Evolutionary conservation across 2,329 filamentous ascomycete species (phyloP).

Genomic region (Clarireedia hainanense): DNA sequence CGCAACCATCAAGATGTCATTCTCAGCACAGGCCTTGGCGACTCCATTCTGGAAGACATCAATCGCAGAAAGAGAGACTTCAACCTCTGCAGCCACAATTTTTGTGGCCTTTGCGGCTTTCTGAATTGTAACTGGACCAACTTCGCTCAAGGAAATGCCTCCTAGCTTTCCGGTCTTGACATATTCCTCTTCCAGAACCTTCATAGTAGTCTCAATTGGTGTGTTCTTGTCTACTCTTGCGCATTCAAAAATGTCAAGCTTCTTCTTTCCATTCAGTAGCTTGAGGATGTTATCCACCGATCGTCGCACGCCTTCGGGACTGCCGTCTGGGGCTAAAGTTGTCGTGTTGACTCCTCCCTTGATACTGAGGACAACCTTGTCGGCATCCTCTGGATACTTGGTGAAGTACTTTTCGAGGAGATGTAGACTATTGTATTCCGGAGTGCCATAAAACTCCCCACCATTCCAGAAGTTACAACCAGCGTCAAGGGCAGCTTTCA

Average conservation of each 20-base stretch:
- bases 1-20: conserved; percentile 61
- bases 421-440: conserved; percentile 49
- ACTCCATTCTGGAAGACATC: conserved; percentile 34
- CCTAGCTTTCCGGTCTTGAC: conserved; percentile 38
- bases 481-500: conserved; percentile 43
- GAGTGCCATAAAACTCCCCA: conserved; percentile 56
- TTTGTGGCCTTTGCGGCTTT: conserved; percentile 32
- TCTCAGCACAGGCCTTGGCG: conserved; percentile 45
- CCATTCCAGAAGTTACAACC: conserved; percentile 51
- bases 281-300: conserved; percentile 51
- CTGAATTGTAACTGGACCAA: conserved; percentile 35
- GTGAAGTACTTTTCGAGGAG: conserved; percentile 55
- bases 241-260: conserved; percentile 47
- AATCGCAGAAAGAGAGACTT: conserved; percentile 35
- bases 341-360: conserved; percentile 45
- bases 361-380: conserved; percentile 52
- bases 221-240: conserved; percentile 37
- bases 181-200: conserved; percentile 28
- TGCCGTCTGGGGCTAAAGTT: conserved; percentile 39
- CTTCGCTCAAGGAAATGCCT: conserved; percentile 37
- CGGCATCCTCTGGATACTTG: conserved; percentile 54
- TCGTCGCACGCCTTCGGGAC: conserved; percentile 44
- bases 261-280: conserved; percentile 40
- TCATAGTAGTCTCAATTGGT: conserved; percentile 34
- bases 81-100: conserved; percentile 40